Evolutionary conservation across 257 asterid genomes (phyloP), one percentile per base, ranked within the genome.

Genomic region (Ilex aquifolium): DNA sequence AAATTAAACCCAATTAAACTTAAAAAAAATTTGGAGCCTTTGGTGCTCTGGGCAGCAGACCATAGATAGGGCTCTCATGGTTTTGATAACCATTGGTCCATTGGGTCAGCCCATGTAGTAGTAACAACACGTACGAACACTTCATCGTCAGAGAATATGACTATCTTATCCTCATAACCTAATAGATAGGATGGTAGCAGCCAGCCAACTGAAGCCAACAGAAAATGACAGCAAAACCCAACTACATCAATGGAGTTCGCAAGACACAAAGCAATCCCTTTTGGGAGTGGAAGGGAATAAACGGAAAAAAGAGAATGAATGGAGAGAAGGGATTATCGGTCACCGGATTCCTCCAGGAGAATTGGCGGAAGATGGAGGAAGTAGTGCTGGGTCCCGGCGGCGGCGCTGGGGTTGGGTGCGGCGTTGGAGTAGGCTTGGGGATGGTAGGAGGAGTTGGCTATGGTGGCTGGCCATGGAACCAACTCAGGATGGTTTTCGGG

Each of bases 371-470:
- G 53, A 17, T 70, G 0, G 75, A 77, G 46, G 88, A 80, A 65
- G 72, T 68, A 58, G 77, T 81, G 48, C 59, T 78, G 60, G 97
- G 95, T 2, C 97, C 97, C 15, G 95, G 95, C 13, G 80, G 75
- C 10, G 95, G 97, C 58, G 79, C 78, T 11, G 97, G 97, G 6
- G 59, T 80, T 10, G 97, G 95, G 5, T 87, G 97, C 64, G 95
- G 97, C 31, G 77, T 77, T 31, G 97, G 97, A 10, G 29, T 90
- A 61, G 97, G 97, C 21, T 48, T 84, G 21, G 95, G 90, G 13
- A 74, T 84, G 2, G 85, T 73, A 0, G 97, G 95, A 49, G 90
- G 88, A 44, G 69, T 73, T 16, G 95, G 91, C 4, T 50, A 78
- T 12, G 87, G 85, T 30, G 81, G 90, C 52, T 72, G 85, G 11